A percentile compares a stretch with the other conserved stretches of the same genome.
Conservation (phyloP, 352 stramenopile genomes). For the Phytophthora syringae region DNA sequence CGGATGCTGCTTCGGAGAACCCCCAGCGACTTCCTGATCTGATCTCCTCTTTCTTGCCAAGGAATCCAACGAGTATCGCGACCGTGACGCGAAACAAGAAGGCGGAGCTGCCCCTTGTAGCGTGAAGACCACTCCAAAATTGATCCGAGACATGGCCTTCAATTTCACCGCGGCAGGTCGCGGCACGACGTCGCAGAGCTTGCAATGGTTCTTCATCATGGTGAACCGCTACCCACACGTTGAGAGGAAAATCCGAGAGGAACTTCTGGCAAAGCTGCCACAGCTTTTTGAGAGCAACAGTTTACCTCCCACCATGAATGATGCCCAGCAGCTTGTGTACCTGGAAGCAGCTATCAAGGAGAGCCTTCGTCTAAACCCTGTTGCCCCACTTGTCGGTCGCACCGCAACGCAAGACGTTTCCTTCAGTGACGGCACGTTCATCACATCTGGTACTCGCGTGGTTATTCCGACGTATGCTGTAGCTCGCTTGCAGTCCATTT, state of each 20-base stretch:
- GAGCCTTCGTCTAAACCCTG: constrained; percentile 69
- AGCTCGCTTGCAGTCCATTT: constrained; percentile 58
- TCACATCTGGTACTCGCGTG: constrained; percentile 56
- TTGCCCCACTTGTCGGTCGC: constrained; percentile 58
- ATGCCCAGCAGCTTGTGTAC: constrained; percentile 64
- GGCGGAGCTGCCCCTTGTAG: constrained; percentile 7
- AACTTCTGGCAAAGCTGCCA: constrained; percentile 49
- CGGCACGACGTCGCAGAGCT: constrained; percentile 67
- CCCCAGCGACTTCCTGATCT: constrained; percentile 28
- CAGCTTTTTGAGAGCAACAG: constrained; percentile 34
- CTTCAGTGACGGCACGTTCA: constrained; percentile 68
- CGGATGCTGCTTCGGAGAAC: background rate
- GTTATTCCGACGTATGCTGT: constrained; percentile 63
- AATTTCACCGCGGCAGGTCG: constrained; percentile 76
- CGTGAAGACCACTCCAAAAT: constrained; percentile 37
- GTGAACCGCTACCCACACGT: constrained; percentile 64
- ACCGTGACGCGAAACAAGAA: constrained; percentile 14
- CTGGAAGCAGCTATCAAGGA: constrained; percentile 70
- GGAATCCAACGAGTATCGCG: constrained; percentile 40
- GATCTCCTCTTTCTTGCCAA: constrained; percentile 54
- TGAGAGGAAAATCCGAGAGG: constrained; percentile 51
- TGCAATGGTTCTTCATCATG: constrained; percentile 81
- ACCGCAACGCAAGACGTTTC: constrained; percentile 54
- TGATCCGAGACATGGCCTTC: constrained; percentile 76
- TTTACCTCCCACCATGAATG: constrained; percentile 42